Evolutionary conservation across 257 asterid species (phyloP).

Genomic region (Salvia splendens): DNA sequence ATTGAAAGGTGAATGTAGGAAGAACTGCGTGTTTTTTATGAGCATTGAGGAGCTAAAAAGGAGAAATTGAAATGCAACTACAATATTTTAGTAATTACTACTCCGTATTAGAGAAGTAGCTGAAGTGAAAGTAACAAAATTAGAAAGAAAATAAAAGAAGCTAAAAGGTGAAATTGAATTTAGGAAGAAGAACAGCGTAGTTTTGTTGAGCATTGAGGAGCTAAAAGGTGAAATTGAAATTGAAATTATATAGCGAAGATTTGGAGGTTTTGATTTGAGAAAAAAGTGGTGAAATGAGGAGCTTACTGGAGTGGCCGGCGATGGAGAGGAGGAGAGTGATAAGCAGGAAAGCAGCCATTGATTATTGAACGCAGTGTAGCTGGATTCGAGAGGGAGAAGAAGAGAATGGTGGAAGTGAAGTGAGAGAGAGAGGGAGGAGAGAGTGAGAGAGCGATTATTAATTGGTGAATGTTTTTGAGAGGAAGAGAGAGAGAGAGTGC

Average conservation of each 20-base stretch:
- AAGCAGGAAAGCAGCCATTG: slow-evolving; percentile 42
- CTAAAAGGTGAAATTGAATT: too few relatives aligned
- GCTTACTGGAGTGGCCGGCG: slow-evolving; percentile 75
- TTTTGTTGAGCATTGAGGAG: background rate
- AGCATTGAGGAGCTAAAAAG: too few relatives aligned
- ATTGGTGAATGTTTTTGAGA: slow-evolving; percentile 12
- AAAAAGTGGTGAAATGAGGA: background rate
- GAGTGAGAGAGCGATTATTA: background rate
- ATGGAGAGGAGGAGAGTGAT: slow-evolving; percentile 58
- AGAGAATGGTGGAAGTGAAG: background rate
- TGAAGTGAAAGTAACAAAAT: too few relatives aligned
- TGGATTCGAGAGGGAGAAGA: slow-evolving; percentile 15
- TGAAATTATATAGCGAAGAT: background rate
- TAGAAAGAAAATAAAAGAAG: too few relatives aligned
- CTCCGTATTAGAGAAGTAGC: too few relatives aligned
- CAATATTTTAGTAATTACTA: too few relatives aligned
- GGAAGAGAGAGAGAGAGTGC: slow-evolving; percentile 11
- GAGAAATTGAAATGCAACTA: too few relatives aligned
- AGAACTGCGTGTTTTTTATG: too few relatives aligned
- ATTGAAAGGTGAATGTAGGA: too few relatives aligned
- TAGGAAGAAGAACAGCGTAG: too few relatives aligned
- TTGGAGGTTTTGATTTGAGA: slow-evolving; percentile 23
- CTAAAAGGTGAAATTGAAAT: background rate
- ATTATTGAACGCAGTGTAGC: background rate
- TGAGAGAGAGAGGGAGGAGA: slow-evolving; percentile 21